Evolutionary conservation across 1,284 basidiomycete genomes (phyloP).

Genomic region (Microbotryum intermedium): DNA sequence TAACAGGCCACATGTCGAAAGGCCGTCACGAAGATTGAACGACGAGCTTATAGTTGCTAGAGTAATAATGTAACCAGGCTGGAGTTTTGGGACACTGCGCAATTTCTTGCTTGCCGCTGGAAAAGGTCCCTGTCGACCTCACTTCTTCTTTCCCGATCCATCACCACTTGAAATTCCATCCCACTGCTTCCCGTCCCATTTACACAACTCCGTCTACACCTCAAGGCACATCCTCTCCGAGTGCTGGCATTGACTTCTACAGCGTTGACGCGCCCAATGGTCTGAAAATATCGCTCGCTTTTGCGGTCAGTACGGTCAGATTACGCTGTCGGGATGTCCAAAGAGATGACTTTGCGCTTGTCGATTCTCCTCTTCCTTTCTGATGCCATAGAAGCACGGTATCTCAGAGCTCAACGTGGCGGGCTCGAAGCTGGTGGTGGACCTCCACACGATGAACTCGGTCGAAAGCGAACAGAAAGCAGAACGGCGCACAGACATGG

Average conservation of each 20-base stretch:
- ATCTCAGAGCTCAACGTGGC: slow-evolving; percentile 52
- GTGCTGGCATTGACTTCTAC: slow-evolving; percentile 50
- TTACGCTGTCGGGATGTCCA: neutral
- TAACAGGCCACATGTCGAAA: too few species aligned
- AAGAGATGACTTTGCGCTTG: neutral
- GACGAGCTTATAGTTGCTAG: too few species aligned
- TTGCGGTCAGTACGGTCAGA: slow-evolving; percentile 48
- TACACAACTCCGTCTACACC: neutral
- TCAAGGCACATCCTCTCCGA: neutral
- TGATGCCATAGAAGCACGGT: neutral
- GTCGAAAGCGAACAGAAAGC: slow-evolving; percentile 49
- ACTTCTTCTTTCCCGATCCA: too few species aligned
- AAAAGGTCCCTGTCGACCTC: too few species aligned
- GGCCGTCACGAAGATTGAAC: too few species aligned
- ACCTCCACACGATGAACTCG: slow-evolving; percentile 51
- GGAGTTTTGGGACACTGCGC: too few species aligned
- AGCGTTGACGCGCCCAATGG: slow-evolving; percentile 54
- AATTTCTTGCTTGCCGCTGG: too few species aligned
- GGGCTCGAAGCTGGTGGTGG: slow-evolving; percentile 54
- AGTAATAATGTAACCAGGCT: too few species aligned
- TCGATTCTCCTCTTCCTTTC: neutral
- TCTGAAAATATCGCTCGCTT: slow-evolving; percentile 45
- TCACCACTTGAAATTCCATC: too few species aligned
- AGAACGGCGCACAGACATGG: slow-evolving; percentile 47
- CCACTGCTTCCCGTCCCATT: neutral